Evolutionary conservation across 805 yeast species (phyloP), one percentile per base, ranked within the genome.

Genomic region (Sugiyamaella qingdaonensis): DNA sequence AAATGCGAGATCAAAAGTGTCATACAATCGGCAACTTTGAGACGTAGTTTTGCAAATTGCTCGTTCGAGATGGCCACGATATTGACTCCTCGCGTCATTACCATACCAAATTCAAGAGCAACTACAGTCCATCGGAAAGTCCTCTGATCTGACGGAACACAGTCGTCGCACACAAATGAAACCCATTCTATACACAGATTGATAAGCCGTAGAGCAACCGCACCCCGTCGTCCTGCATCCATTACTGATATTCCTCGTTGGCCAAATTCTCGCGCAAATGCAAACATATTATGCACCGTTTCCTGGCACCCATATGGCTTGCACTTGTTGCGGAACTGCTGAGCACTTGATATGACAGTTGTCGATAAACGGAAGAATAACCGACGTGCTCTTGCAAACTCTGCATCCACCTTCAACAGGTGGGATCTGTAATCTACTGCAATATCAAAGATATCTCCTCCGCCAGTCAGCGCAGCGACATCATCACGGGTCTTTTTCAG

Each of bases 51-150:
- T 53, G 78, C 72, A 64, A 91, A 94, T 62, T 88, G 90, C 24
- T 81, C 87, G 57, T 88, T 87, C 53, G 80, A 82, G 52, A 94
- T 73, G 0, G 91, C 86, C 49, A 92, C 72, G 39, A 94, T 90
- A 64, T 92, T 91, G 65, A 86, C 86, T 1, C 97, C 97, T 49
- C 85, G 78, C 0, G 97, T 90, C 80, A 92, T 84, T 60, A 86
- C 89, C 96, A 90, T 89, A 0, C 96, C 95, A 75, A 89, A 92
- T 64, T 94, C 99, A 61, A 94, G 76, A 0, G 99, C 98, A 11
- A 88, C 77, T 21, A 94, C 98, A 68, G 97, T 89, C 97, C 97
- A 94, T 61, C 95, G 76, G 65, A 94, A 94, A 0, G 98, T 92
- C 61, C 84, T 86, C 52, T 86, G 79, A 60, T 92, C 97, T 0